phyloP scores from a whole-genome alignment of 2,329 filamentous ascomycete genomes.

The Cladophialophora bantiana region DNA sequence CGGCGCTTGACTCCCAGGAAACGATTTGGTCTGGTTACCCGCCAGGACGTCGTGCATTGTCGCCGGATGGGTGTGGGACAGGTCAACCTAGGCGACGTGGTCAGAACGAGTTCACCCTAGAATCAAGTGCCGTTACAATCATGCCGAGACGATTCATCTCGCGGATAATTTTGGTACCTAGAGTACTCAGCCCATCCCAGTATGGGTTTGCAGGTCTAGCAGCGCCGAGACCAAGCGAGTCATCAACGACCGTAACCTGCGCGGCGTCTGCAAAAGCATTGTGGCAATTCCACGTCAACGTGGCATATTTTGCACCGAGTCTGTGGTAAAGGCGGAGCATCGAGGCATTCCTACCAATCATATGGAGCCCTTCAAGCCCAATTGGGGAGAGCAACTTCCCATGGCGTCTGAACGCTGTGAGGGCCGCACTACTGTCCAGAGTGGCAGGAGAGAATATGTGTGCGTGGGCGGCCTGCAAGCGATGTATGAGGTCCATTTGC shows the following conservation, averaged over 20 bases:
- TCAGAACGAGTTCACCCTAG: not conserved
- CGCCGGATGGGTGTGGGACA: slow-evolving; percentile 77
- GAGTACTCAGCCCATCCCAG: slow-evolving; percentile 71
- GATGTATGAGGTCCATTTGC: slow-evolving; percentile 75
- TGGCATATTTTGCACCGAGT: slow-evolving; percentile 86
- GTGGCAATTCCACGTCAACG: slow-evolving; percentile 93
- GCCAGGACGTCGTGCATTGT: slow-evolving; percentile 84
- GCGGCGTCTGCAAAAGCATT: slow-evolving; percentile 89
- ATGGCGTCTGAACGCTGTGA: slow-evolving; percentile 65
- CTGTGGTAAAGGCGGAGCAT: slow-evolving; percentile 77
- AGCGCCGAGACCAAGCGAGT: slow-evolving; percentile 23
- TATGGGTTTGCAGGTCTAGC: slow-evolving; percentile 48
- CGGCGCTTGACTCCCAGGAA: slow-evolving; percentile 63
- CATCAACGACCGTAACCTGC: slow-evolving; percentile 57
- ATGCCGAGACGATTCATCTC: slow-evolving; percentile 97
- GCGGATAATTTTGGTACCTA: slow-evolving; percentile 71
- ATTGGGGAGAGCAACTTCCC: slow-evolving; percentile 74
- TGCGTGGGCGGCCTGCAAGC: slow-evolving; percentile 69
- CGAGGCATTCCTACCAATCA: slow-evolving; percentile 79
- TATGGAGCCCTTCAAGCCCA: slow-evolving; percentile 86
- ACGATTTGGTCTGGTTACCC: slow-evolving; percentile 28
- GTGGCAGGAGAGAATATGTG: slow-evolving; percentile 67
- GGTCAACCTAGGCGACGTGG: slow-evolving; percentile 63
- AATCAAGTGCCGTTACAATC: slow-evolving; percentile 58
- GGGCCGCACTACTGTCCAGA: slow-evolving; percentile 66